Evolutionary conservation across 169 alveolate species (phyloP).

Genomic region (Plasmodium gonderi): DNA sequence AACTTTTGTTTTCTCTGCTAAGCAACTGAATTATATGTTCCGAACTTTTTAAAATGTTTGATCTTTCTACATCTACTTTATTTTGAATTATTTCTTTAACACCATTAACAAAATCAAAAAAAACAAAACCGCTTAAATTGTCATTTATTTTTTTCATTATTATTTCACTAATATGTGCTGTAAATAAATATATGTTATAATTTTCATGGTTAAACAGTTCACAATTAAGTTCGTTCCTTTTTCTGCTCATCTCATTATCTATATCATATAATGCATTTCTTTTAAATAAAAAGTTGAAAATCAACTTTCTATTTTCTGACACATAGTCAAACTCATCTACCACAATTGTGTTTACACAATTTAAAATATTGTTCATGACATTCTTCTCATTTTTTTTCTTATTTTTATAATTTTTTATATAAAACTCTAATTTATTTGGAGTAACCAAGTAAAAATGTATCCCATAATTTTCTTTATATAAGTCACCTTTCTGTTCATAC

Average conservation of each 20-base stretch:
- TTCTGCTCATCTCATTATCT: background rate
- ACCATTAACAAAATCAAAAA: conserved; percentile 68
- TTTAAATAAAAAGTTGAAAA: conserved; percentile 44
- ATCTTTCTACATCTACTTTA: conserved; percentile 15
- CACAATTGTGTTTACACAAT: conserved; percentile 56
- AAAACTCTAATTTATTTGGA: conserved; percentile 50
- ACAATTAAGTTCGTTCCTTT: background rate
- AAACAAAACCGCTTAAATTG: conserved; percentile 48
- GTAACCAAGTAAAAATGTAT: conserved; percentile 59
- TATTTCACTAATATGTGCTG: conserved; percentile 52
- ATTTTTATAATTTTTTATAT: conserved; percentile 64
- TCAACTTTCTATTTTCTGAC: conserved; percentile 36
- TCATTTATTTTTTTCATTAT: conserved; percentile 48
- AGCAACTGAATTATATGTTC: conserved; percentile 31
- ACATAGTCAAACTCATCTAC: conserved; percentile 67
- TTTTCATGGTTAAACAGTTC: conserved; percentile 16
- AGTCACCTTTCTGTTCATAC: background rate
- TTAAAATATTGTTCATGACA: conserved; percentile 65
- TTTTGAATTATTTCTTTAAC: conserved; percentile 54
- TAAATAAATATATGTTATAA: conserved; percentile 47
- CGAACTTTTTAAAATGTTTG: conserved; percentile 12
- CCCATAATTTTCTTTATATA: conserved; percentile 30
- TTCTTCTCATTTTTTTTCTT: conserved; percentile 59
- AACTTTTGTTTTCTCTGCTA: conserved; percentile 41
- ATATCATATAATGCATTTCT: background rate